These are phyloP conservation scores for Starmerella floris DNA, from an alignment of 805 yeast genomes.

Conservation along the genomic window DNA sequence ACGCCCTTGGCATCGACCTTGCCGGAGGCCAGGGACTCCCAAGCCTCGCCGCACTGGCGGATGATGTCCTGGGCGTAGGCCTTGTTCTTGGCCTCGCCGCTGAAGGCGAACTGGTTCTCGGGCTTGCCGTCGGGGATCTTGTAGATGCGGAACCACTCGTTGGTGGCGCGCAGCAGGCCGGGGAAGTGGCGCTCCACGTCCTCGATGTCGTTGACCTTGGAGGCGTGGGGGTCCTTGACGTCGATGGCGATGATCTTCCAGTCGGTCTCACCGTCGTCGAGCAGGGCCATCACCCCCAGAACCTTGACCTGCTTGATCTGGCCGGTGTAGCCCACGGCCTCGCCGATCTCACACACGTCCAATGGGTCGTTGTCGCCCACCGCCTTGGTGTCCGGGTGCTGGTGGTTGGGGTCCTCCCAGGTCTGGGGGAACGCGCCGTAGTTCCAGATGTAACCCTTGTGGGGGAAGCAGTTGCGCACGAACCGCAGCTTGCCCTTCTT, in stretches of 20 bases:
- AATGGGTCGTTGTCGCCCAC: constrained; percentile 91
- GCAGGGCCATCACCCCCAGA: constrained; percentile 83
- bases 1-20: constrained; percentile 52
- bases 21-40: constrained; percentile 64
- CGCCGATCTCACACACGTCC: constrained; percentile 86
- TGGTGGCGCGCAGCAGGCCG: constrained; percentile 82
- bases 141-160: constrained; percentile 97
- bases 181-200: constrained; percentile 86
- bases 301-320: constrained; percentile 79
- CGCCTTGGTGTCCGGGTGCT: constrained; percentile 35
- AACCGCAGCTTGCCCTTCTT: constrained; percentile 93
- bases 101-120: constrained; percentile 90
- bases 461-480: constrained; percentile 96
- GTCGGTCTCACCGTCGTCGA: constrained; percentile 95
- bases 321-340: constrained; percentile 44
- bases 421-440: constrained; percentile 99
- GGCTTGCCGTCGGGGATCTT: constrained; percentile 98
- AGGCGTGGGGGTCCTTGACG: constrained; percentile 75
- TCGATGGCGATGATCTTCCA: constrained; percentile 93
- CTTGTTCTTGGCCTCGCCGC: constrained; percentile 81
- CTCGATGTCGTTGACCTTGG: constrained; percentile 75
- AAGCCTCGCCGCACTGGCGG: constrained; percentile 69
- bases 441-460: constrained; percentile 96
- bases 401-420: constrained; percentile 85
- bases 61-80: constrained; percentile 75